Base-by-base conservation (phyloP, 305 asterid species). In the Euphrasia arctica region DNA sequence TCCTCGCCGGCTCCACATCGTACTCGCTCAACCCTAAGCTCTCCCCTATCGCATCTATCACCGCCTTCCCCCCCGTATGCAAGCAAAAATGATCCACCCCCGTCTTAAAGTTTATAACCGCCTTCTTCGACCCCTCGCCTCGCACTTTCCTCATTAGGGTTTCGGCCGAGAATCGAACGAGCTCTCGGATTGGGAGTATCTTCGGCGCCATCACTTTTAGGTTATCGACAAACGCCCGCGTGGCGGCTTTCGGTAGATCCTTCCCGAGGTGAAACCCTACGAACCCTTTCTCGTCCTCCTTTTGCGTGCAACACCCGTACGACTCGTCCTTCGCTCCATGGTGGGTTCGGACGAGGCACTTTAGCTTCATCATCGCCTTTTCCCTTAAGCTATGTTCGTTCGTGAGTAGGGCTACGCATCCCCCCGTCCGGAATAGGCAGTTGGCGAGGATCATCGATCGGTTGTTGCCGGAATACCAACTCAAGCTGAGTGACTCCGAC, bases 11-110 rank as follows among this genome's bases (percentile, higher is more conserved):
- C 75, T 91, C 98, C 12, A 91, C 77, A 18, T 91, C 98, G 31
- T 77, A 66, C 64, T 88, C 91, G 9, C 64, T 82, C 36, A 91
- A 22, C 0, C 66, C 66, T 41, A 91, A 18, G 27, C 65, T 88
- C 77, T 76, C 66, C 5, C 75, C 91, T 0, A 91, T 80, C 9
- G 86, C 88, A n/a, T 91, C 95, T 6, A 91, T 89, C 65, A 91
- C 98, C 4, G 96, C 98, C 52, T 89, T 91, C n/a, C 98, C 98
- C 0, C 98, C 98, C 0, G 98, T 89, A 70, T 91, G 98, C 1
- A 91, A 66, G 60, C 98, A 91, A 54, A 89, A 88, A 52, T 91
- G 98, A 34, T 89, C 90, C 14, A 91, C 90, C 0, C 96, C 98
- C 0, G 82, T 72, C 49, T 76, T 79, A 67, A 91, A 83, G 13